These are phyloP conservation scores for Brasilioporus rufonigricans DNA, from an alignment of 768 basidiomycete genomes.

Conservation along the genomic window DNA sequence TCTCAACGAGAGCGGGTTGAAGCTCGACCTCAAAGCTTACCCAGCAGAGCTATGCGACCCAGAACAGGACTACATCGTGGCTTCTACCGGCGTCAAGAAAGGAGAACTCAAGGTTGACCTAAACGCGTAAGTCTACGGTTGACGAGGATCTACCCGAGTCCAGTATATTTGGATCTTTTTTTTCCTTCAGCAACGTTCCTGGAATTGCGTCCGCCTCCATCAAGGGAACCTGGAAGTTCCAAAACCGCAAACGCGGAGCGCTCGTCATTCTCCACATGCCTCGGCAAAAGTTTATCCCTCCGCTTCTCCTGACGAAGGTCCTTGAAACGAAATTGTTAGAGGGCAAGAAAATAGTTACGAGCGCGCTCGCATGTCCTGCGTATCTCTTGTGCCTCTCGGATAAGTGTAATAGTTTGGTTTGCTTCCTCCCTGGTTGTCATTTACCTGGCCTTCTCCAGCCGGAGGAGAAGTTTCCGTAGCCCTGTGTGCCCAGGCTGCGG, in stretches of 20 bases:
- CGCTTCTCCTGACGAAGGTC: constrained; percentile 14
- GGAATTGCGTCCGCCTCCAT: constrained; percentile 25
- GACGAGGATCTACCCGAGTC: not conserved
- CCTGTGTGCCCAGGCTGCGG: not conserved
- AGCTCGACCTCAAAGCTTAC: not conserved
- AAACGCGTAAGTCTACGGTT: not conserved
- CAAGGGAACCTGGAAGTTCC: constrained; percentile 30
- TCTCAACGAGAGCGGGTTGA: not conserved
- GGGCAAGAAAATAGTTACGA: constrained; percentile 26
- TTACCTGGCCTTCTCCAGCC: not conserved
- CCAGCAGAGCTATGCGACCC: constrained; percentile 1
- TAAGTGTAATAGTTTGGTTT: constrained; percentile 1
- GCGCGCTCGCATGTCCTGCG: constrained; percentile 27
- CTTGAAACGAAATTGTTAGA: constrained; percentile 10
- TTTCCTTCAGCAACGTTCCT: constrained; percentile 7
- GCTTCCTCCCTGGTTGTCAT: not conserved
- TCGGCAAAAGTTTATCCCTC: constrained; percentile 18
- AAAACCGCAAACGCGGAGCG: constrained; percentile 21
- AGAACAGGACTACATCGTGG: constrained; percentile 18
- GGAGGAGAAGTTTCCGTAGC: constrained; percentile 13
- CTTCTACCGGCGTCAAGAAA: constrained; percentile 19
- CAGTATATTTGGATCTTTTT: not conserved
- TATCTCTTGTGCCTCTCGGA: constrained; percentile 25
- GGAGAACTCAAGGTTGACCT: constrained; percentile 11
- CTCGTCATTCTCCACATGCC: constrained; percentile 28